These are phyloP conservation scores for Phytopythium cucurbitacearum DNA, from an alignment of 352 stramenopile genomes.

Conservation along the genomic window DNA sequence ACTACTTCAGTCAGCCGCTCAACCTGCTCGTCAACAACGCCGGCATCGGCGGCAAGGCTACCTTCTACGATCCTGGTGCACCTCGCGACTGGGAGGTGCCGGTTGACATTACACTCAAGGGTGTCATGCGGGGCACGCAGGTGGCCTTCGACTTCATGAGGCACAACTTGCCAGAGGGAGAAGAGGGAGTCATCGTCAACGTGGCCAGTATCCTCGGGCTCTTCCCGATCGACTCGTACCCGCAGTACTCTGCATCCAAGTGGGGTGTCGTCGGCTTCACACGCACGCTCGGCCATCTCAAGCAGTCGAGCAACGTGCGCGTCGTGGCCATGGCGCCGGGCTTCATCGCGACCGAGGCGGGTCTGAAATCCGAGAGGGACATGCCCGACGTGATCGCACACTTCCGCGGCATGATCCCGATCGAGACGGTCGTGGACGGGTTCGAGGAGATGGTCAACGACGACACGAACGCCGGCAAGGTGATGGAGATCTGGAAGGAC, in stretches of 20 bases:
- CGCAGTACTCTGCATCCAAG: slow-evolving; percentile 54
- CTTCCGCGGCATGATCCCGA: slow-evolving; percentile 9
- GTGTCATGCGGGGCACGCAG: slow-evolving; percentile 51
- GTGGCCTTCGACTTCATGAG: slow-evolving; percentile 37
- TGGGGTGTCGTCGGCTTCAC: slow-evolving; percentile 52
- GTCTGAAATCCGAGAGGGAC: slow-evolving; percentile 15
- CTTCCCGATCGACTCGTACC: slow-evolving; percentile 28
- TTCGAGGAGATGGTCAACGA: slow-evolving; percentile 12
- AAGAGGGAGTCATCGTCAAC: slow-evolving; percentile 48
- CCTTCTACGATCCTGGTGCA: slow-evolving; percentile 19
- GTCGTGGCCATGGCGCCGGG: slow-evolving; percentile 33
- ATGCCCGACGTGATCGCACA: slow-evolving; percentile 15
- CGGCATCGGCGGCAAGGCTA: slow-evolving; percentile 33
- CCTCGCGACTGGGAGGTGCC: slow-evolving; percentile 16
- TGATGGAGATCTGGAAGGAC: slow-evolving; percentile 10
- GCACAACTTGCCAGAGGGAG: slow-evolving; percentile 18
- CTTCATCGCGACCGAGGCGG: slow-evolving; percentile 49
- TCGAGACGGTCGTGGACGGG: slow-evolving; percentile 9
- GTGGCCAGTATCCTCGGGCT: slow-evolving; percentile 44
- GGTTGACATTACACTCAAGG: slow-evolving; percentile 44
- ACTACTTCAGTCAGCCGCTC: slow-evolving; percentile 32
- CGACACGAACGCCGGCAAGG: slow-evolving; percentile 8
- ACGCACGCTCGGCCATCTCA: slow-evolving; percentile 33
- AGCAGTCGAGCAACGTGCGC: slow-evolving; percentile 45
- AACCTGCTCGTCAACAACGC: slow-evolving; percentile 71